These are phyloP conservation scores for Wolfiporia cocos DNA, from an alignment of 1,284 basidiomycete species.

Conservation along the genomic window DNA sequence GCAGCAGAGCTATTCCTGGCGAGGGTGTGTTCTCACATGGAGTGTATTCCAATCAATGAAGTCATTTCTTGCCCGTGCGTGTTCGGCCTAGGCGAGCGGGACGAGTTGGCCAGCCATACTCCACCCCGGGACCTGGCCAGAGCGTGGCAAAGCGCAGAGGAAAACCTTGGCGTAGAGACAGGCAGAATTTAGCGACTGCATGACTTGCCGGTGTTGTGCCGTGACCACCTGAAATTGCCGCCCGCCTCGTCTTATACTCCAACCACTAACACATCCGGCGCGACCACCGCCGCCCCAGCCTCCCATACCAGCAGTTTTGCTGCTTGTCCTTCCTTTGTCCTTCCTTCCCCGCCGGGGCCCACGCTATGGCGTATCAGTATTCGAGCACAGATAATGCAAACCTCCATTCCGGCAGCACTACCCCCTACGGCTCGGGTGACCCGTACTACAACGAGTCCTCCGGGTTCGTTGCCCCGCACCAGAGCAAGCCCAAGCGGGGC, in stretches of 20 bases:
- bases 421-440: constrained; percentile 50
- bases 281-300: too few relatives aligned
- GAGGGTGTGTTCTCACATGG: too few relatives aligned
- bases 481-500: constrained; percentile 27
- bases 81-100: background rate
- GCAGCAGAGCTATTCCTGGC: background rate
- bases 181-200: too few relatives aligned
- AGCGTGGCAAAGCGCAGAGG: too few relatives aligned
- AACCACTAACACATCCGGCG: too few relatives aligned
- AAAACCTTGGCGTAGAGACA: too few relatives aligned
- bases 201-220: constrained; percentile 1
- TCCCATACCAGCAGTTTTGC: constrained; percentile 14
- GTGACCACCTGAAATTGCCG: constrained; percentile 14
- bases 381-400: constrained; percentile 26
- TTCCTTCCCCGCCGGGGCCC: constrained; percentile 10
- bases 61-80: background rate
- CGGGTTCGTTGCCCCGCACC: constrained; percentile 50
- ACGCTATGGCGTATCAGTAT: constrained; percentile 39
- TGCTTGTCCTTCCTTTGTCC: constrained; percentile 23
- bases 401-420: constrained; percentile 13
- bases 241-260: too few relatives aligned
- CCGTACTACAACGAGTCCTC: constrained; percentile 64
- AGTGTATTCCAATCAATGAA: too few relatives aligned
- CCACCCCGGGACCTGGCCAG: too few relatives aligned
- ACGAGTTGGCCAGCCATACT: too few relatives aligned